A percentile compares a stretch with the other conserved stretches of the same genome.
Conservation (phyloP, 2,329 filamentous ascomycete species). For the Dactylellina cionopaga region DNA sequence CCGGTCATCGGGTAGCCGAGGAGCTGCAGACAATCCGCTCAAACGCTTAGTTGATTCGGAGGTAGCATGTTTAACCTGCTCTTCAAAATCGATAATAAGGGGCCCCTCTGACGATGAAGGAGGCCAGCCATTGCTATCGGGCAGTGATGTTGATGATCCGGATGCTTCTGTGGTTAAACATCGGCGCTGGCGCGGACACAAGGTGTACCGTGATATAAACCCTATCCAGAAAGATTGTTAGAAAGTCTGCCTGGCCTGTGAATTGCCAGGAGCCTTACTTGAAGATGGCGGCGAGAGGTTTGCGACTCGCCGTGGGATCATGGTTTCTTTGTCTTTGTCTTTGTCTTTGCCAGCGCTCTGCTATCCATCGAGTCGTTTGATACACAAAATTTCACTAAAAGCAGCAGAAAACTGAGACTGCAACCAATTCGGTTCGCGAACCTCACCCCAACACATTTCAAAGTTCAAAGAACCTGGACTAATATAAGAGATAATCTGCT, state of each 20-base stretch:
- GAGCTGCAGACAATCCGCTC: not conserved
- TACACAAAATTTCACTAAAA: conserved; percentile 1
- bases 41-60: not conserved
- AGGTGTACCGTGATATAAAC: conserved; percentile 8
- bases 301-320: conserved; percentile 46
- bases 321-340: conserved; percentile 32
- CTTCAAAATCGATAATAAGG: conserved; percentile 37
- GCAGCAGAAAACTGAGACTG: conserved; percentile 15
- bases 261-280: conserved; percentile 1
- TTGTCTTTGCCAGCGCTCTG: conserved; percentile 21
- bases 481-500: not conserved
- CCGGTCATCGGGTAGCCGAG: not conserved
- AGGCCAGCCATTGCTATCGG: not conserved
- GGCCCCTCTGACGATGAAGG: conserved; percentile 17
- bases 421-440: conserved; percentile 19
- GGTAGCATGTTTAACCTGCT: conserved; percentile 20
- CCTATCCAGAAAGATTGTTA: conserved; percentile 1
- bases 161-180: conserved; percentile 11
- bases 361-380: conserved; percentile 26
- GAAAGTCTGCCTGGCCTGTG: not conserved
- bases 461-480: not conserved
- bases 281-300: conserved; percentile 19
- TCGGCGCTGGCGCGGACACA: conserved; percentile 10
- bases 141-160: not conserved
- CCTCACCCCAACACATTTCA: conserved; percentile 31